Evolutionary conservation across 805 yeast genomes (phyloP).

Genomic region (Kodamaea hsintzibuensis): DNA sequence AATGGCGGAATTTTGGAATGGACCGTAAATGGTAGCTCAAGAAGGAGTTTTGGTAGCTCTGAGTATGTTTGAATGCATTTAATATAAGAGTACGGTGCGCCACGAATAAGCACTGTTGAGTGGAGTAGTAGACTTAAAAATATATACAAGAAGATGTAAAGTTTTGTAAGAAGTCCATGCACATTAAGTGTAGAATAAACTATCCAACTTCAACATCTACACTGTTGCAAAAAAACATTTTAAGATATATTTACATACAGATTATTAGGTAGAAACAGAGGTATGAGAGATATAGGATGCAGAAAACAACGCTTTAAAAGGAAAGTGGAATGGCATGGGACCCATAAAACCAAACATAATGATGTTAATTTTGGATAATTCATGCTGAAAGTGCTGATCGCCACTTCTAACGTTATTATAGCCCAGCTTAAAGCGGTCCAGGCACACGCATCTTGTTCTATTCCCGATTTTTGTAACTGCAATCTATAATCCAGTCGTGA

Average conservation of each 20-base stretch:
- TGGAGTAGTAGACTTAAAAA: too few species aligned
- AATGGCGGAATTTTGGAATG: slow-evolving; percentile 69
- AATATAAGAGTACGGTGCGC: too few species aligned
- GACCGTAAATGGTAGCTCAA: slow-evolving; percentile 65
- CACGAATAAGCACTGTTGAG: too few species aligned
- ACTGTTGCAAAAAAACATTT: background rate
- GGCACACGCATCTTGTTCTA: background rate
- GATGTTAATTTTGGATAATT: background rate
- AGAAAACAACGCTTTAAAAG: background rate
- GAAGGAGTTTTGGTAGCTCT: slow-evolving; percentile 61
- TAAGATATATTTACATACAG: slow-evolving; percentile 3
- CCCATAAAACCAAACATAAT: background rate
- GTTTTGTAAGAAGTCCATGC: too few species aligned
- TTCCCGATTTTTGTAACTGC: slow-evolving; percentile 2
- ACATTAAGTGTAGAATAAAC: too few species aligned
- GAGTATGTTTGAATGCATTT: slow-evolving; percentile 29
- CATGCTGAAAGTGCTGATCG: background rate
- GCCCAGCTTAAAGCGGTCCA: background rate
- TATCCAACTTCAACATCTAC: too few species aligned
- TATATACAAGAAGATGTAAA: too few species aligned
- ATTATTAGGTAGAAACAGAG: background rate
- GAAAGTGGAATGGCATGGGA: background rate
- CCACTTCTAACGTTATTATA: background rate
- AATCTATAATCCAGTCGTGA: slow-evolving; percentile 4
- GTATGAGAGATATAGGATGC: slow-evolving; percentile 3